phyloP scores from a whole-genome alignment of 1,284 basidiomycete genomes.

The Neotropicomus parvogracilis region DNA sequence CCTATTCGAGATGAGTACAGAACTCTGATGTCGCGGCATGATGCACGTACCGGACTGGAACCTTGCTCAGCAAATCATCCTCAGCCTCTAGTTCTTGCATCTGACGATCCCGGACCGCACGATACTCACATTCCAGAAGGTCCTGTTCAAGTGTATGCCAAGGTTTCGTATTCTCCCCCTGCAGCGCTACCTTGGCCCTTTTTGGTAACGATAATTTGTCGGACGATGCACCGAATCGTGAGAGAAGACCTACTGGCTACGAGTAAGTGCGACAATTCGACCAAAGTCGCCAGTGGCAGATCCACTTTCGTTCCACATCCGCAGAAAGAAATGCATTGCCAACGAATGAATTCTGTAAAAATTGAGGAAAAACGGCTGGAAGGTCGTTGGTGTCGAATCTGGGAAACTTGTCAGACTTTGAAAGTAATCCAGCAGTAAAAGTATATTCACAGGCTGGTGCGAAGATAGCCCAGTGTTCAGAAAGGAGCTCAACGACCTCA shows the following conservation, averaged over 20 bases:
- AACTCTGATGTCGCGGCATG: conserved; percentile 4
- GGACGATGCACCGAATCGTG: conserved; percentile 9
- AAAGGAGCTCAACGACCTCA: conserved; percentile 81
- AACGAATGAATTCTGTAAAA: conserved; percentile 82
- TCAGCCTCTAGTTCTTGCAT: conserved; percentile 92
- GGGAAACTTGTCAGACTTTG: conserved; percentile 19
- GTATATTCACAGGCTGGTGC: conserved; percentile 64
- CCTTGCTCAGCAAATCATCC: conserved; percentile 83
- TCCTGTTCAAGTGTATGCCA: conserved; percentile 88
- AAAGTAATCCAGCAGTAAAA: conserved; percentile 3
- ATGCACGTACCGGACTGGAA: conserved; percentile 70
- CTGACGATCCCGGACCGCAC: conserved; percentile 84
- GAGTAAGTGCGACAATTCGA: conserved; percentile 77
- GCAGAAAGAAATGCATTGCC: conserved; percentile 84
- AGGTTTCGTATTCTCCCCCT: conserved; percentile 70
- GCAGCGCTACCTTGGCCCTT: conserved; percentile 75
- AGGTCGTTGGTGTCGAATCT: conserved; percentile 81
- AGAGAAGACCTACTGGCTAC: conserved; percentile 70
- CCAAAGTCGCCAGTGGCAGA: conserved; percentile 79
- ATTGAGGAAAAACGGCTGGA: conserved; percentile 88
- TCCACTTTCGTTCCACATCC: conserved; percentile 94
- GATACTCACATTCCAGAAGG: conserved; percentile 84
- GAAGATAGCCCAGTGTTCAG: conserved; percentile 84
- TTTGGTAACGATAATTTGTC: background rate
- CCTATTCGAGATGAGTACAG: conserved; percentile 38